These are phyloP conservation scores for Epichloe glyceriae DNA, from an alignment of 2,329 filamentous ascomycete species.

Conservation along the genomic window DNA sequence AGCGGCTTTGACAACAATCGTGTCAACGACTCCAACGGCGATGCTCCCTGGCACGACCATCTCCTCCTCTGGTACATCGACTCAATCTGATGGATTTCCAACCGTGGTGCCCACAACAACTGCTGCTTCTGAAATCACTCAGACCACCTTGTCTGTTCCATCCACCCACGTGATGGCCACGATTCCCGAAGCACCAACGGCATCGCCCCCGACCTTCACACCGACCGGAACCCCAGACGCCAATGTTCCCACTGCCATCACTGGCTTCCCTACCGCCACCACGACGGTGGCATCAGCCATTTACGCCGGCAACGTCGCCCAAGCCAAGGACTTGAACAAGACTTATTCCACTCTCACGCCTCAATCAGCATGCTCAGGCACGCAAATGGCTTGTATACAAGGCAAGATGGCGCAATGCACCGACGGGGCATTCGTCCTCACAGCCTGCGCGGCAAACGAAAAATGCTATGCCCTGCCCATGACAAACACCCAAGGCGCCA, in stretches of 20 bases:
- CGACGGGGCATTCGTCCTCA: conserved; percentile 29
- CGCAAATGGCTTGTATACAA: conserved; percentile 39
- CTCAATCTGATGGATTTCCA: background rate
- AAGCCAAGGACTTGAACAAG: conserved; percentile 33
- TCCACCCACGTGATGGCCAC: background rate
- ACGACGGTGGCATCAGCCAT: conserved; percentile 27
- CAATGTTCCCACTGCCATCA: conserved; percentile 29
- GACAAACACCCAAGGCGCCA: conserved; percentile 32
- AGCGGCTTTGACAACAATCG: background rate
- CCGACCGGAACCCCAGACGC: conserved; percentile 25
- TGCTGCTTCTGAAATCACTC: background rate
- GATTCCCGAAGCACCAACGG: background rate
- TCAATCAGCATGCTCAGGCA: conserved; percentile 30
- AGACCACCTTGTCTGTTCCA: background rate
- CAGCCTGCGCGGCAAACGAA: conserved; percentile 20
- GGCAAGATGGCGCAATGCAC: conserved; percentile 36
- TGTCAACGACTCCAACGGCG: background rate
- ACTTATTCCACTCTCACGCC: conserved; percentile 31
- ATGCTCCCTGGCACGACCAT: background rate
- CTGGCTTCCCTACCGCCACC: conserved; percentile 22
- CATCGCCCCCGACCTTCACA: conserved; percentile 4
- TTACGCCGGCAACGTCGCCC: conserved; percentile 32
- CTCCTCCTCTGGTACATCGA: background rate
- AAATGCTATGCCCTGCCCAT: conserved; percentile 43
- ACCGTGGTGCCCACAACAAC: background rate